These are phyloP conservation scores for Botryosphaeria dothidea DNA, from an alignment of 2,329 filamentous ascomycete genomes.

Conservation along the genomic window DNA sequence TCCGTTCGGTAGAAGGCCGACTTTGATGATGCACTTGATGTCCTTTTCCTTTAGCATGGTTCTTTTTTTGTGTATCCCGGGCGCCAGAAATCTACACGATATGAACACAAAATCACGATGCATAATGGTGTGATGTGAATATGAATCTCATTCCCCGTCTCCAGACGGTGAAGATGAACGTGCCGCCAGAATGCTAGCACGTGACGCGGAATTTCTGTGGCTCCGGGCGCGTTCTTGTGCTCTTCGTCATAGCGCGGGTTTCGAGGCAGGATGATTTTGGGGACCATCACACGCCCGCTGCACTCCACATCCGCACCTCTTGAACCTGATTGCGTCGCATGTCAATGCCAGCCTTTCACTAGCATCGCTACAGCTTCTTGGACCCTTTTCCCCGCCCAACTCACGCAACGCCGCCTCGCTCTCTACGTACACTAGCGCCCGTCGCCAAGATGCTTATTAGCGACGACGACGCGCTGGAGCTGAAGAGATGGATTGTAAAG, in stretches of 20 bases:
- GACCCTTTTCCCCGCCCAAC: not conserved
- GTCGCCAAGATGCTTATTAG: slow-evolving; percentile 52
- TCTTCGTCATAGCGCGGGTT: slow-evolving; percentile 20
- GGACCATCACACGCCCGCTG: slow-evolving; percentile 1
- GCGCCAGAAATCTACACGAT: slow-evolving; percentile 24
- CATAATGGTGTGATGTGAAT: not conserved
- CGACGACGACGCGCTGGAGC: slow-evolving; percentile 54
- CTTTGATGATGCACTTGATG: slow-evolving; percentile 20
- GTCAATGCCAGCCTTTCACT: not conserved
- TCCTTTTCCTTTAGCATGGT: slow-evolving; percentile 23
- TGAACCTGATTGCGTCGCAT: not conserved
- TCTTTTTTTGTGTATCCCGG: slow-evolving; percentile 23
- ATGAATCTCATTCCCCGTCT: no score
- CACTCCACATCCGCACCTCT: not conserved
- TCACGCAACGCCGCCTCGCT: not conserved
- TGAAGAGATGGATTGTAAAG: slow-evolving; percentile 78
- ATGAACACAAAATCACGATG: slow-evolving; percentile 21
- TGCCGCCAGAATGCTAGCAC: not conserved
- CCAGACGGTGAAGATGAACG: no score
- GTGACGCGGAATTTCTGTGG: slow-evolving; percentile 5
- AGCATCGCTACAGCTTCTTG: not conserved
- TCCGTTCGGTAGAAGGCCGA: slow-evolving; percentile 18
- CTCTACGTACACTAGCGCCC: not conserved
- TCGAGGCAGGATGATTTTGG: slow-evolving; percentile 10
- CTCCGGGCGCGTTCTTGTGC: not conserved